Base-by-base conservation (phyloP, 345 rosid genomes). In the Eucalyptus lansdowneana region DNA sequence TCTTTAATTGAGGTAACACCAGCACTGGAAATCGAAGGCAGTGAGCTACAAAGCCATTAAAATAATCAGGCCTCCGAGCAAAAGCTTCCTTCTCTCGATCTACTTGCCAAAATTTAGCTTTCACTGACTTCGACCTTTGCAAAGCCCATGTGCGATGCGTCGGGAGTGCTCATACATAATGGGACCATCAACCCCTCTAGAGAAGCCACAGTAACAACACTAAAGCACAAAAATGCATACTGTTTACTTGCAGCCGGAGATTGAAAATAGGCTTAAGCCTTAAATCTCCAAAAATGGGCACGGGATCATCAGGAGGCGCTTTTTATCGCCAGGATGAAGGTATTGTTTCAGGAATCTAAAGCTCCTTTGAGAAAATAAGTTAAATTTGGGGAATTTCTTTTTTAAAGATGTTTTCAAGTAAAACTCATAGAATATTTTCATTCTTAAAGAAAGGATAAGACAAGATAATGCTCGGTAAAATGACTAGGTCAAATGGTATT, bases 171-270 rank as follows among this genome's bases (percentile, higher is more conserved):
- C 67, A 5, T 60, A 60, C 67, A 11, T 25, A 60, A 60, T 25
- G 31, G 31, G n/a, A 11, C 14, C 31, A 60, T 60, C n/a, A 60
- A 60, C 67, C 31, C 67, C 29, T 60, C n/a, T 60, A 60, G 67
- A 60, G 67, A 60, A 60, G 67, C 67, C 67, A 60, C n/a, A 1
- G 1, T 60, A 11, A 25, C 4, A 1, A 8, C 31, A 25, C 31
- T 25, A 60, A 60, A 60, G n/a, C 67, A 60, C 31, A 60, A 60
- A 25, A 60, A 60, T 60, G 67, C 67, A 60, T 29, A 60, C 0
- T 60, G 15, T 60, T 11, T 60, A 25, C 67, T 60, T 60, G 67
- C 4, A 60, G 0, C 1, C 15, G 7, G 0, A 0, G 31, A 60
- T 60, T 13, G 31, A 27, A 60, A 25, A 25, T 58, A 25, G 67